Base-by-base conservation (phyloP, 371 early-diverging fungal genomes). In the Syncephalastrum monosporum region DNA sequence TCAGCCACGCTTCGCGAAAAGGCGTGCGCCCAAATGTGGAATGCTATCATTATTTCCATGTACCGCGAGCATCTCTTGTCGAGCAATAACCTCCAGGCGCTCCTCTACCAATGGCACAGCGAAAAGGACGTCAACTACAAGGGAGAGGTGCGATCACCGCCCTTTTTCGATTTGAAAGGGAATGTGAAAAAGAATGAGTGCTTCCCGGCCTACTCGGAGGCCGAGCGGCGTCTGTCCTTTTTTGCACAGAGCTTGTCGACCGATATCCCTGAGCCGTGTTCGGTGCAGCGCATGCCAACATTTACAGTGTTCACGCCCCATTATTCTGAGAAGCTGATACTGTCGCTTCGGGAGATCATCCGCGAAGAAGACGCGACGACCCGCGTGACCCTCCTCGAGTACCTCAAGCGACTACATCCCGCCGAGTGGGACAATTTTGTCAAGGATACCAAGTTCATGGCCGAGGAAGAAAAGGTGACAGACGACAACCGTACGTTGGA, bases 291-390 rank as follows among this genome's bases (percentile, higher is more conserved):
- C 53, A 90, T 93, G 90, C 95, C 95, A 0, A 86, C 89, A 3
- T 91, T 95, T 52, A 93, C 94, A 0, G 94, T 94, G n/a, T 76
- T 95, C 38, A 91, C 90, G 3, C 95, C 95, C 5, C 95, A 95
- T 66, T 95, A 91, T 70, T 78, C 89, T 6, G 94, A 95, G 69
- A 93, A 93, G 73, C 90, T 93, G 51, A 67, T 95, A 33, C 73
- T 94, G 42, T 89, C 90, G 1, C 68, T 93, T 48, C 79, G 90
- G 38, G 94, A 94, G 63, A 90, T 94, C 49, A 91, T 93, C 57
- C 82, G 91, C 21, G 93, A 92, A 59, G 87, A 90, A 64, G 94
- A 95, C 57, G 75, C 83, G 57, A 85, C 90, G 49, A 90, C 91
- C 1, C 84, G 91, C 0, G 84, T 95, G 15, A 93, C 92, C 1